Evolutionary conservation across 2,329 filamentous ascomycete genomes (phyloP), one percentile per base, ranked within the genome.

Genomic region (Podosphaera xanthii): DNA sequence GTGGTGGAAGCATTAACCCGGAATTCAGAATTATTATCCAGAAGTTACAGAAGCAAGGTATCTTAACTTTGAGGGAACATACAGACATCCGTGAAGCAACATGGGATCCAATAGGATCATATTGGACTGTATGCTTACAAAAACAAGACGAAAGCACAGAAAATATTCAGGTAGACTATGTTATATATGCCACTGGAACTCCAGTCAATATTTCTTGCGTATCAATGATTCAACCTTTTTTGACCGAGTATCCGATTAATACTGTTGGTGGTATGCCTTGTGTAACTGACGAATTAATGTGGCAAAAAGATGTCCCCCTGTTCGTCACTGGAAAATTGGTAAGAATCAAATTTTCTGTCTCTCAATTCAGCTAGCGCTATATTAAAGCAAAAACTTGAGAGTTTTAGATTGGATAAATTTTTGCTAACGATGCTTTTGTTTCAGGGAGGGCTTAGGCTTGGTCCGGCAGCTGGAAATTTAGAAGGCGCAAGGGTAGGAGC

Each of bases 1-100:
- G 83, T 14, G 87, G 87, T 2, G 86, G 86, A n/a, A 88, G 83
- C 69, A 79, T 90, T 63, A 88, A 87, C 82, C 0, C 74, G 69
- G 1, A 67, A 56, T 65, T 64, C 49, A 61, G 59, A 50, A 59
- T 61, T 34, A 59, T 67, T 52, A 34, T 67, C 8, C 56, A 56
- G 22, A 44, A 46, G 0, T 52, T 64, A 36, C 57, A 62, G 6
- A 59, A 57, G 36, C 36, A 58, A 12, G 61, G 60, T 4, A 60
- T 34, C 22, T 40, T 66, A 30, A 55, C 53, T 5, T 30, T 67
- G 14, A 48, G 60, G 42, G 62, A 65, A 44, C 14, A 62, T 49
- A 64, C 63, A 2, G 57, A 61, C 22, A 72, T 90, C 5, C 65
- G 67, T 0, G 72, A 73, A 1, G 76, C 78, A 4, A 64, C 65